phyloP scores from a whole-genome alignment of 305 asterid species.

The Lippia alba region DNA sequence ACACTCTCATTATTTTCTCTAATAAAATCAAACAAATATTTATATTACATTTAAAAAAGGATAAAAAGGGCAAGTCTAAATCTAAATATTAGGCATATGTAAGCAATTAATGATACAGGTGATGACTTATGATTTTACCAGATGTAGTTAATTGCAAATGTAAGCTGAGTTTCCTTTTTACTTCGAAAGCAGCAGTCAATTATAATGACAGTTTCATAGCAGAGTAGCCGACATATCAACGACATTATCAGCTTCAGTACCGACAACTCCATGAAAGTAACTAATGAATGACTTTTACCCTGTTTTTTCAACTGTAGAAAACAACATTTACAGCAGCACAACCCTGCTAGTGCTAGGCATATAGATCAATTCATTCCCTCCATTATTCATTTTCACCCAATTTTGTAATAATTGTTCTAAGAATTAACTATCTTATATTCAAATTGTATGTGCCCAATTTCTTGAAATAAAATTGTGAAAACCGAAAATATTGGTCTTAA shows the following conservation, averaged over 20 bases:
- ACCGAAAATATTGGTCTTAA: not conserved
- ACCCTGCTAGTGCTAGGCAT: not conserved
- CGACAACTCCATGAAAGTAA: slow-evolving; percentile 1
- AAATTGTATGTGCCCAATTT: too few species aligned
- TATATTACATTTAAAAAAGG: too few species aligned
- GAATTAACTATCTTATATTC: too few species aligned
- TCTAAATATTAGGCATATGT: not conserved
- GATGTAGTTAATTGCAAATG: not conserved
- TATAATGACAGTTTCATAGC: not conserved
- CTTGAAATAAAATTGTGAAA: not conserved
- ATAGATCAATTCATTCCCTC: too few species aligned
- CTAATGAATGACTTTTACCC: not conserved
- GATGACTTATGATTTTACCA: too few species aligned
- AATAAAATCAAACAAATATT: too few species aligned
- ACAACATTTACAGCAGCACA: not conserved
- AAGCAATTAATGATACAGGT: not conserved
- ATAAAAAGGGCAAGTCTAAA: too few species aligned
- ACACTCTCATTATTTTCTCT: not conserved
- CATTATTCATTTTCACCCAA: too few species aligned
- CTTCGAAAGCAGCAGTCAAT: not conserved
- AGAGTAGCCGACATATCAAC: slow-evolving; percentile 9
- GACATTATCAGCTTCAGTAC: slow-evolving; percentile 6
- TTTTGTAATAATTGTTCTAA: too few species aligned
- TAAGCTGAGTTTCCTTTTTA: not conserved
- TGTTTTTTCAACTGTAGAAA: not conserved